Percentiles rank a stretch among this genome's conserved stretches.
Evolutionary conservation across 179 eudicot genomes (phyloP).

Genomic region (Carnegiea gigantea): DNA sequence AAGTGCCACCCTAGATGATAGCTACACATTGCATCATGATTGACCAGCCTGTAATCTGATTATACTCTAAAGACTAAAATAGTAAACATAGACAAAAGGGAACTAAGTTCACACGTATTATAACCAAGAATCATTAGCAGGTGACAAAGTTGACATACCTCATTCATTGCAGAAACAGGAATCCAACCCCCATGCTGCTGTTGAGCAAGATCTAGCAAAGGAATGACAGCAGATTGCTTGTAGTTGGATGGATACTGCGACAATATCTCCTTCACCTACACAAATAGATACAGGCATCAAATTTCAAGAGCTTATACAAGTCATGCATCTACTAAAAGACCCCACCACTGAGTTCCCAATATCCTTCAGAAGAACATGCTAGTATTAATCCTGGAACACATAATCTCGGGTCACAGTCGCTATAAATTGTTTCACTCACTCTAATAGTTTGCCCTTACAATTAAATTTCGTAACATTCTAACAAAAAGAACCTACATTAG

Average conservation of each 20-base stretch:
- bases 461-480: not conserved
- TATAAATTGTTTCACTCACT: not conserved
- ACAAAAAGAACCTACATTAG: not conserved
- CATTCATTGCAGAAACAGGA: slow-evolving; percentile 98
- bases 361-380: not conserved
- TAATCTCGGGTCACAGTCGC: not conserved
- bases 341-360: not conserved
- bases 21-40: not conserved
- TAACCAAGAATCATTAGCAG: slow-evolving; percentile 9
- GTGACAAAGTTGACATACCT: slow-evolving; percentile 45
- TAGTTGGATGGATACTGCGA: slow-evolving; percentile 93
- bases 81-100: not conserved
- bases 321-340: not conserved
- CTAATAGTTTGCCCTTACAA: not conserved
- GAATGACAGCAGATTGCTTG: slow-evolving; percentile 98
- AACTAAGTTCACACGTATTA: not conserved
- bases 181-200: slow-evolving; percentile 99
- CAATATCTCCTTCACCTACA: slow-evolving; percentile 81
- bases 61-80: not conserved
- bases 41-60: not conserved
- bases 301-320: not conserved
- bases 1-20: not conserved
- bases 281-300: slow-evolving; percentile 11
- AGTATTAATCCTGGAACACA: not conserved
- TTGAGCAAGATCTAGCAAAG: slow-evolving; percentile 95